Evolutionary conservation across 2,329 filamentous ascomycete species (phyloP), one percentile per base, ranked within the genome.

Genomic region (Fusarium nisikadoi): DNA sequence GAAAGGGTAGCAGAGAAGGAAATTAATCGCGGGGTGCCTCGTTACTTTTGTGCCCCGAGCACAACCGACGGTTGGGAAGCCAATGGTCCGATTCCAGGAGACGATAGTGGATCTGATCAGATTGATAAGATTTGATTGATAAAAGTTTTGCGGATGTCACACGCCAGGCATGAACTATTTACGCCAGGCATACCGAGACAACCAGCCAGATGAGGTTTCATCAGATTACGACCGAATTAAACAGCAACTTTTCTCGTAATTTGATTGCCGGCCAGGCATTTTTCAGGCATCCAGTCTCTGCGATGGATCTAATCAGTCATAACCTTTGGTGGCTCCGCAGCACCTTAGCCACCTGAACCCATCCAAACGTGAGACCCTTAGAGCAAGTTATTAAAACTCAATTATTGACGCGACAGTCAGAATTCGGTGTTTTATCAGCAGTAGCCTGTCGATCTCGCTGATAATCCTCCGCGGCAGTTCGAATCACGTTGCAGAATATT

Each of bases 41-140:
- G 69, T 71, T 75, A 72, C 72, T 78, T 79, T 75, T 74, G 77
- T 77, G 76, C 69, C 71, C 75, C 68, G 67, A 79, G 61, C 70
- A 47, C 72, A 73, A 72, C 69, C 74, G 70, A 72, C 60, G 50
- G 68, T 62, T 70, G 53, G 57, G 70, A 75, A 70, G 62, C 71
- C 68, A 73, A 79, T 79, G 76, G 78, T 79, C 78, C 77, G 79
- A 80, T 80, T 75, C 73, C 73, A 80, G 77, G 79, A 81, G 78
- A 76, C 63, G 61, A 74, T 62, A 72, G 77, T 79, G 79, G 78
- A 74, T 70, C 75, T 79, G 79, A 83, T 84, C 78, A 77, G 83
- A 84, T 84, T 84, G 83, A 84, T 84, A 84, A 85, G 83, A 85
- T 85, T 80, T 78, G 81, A 83, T 83, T 83, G 81, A 83, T 83